Percentiles rank a stretch among this genome's conserved stretches.
These are phyloP conservation scores for Ogataea nitratoaversa DNA, from an alignment of 805 yeast genomes.

Conservation along the genomic window DNA sequence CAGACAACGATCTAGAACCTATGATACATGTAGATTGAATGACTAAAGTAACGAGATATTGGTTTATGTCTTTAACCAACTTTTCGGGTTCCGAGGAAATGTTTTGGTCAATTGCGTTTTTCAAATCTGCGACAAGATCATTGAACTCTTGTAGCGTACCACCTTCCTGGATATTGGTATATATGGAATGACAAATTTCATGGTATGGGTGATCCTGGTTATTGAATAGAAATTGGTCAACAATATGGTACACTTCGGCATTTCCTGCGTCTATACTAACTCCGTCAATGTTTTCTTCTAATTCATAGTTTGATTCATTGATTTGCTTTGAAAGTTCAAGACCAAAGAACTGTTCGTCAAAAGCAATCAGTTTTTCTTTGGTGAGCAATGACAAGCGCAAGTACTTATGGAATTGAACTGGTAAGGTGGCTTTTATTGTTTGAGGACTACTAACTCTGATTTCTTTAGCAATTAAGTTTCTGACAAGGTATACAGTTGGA, in stretches of 20 bases:
- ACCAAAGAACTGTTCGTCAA: constrained; percentile 35
- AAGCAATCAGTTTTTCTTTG: constrained; percentile 32
- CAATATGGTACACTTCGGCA: constrained; percentile 28
- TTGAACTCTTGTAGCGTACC: constrained; percentile 26
- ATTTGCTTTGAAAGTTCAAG: constrained; percentile 18
- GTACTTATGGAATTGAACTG: constrained; percentile 49
- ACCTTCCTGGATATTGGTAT: constrained; percentile 30
- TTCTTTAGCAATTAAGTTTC: constrained; percentile 79
- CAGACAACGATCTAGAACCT: constrained; percentile 85
- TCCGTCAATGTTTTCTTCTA: constrained; percentile 18
- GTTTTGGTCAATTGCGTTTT: background rate
- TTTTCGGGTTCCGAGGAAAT: constrained; percentile 2
- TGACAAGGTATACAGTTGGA: constrained; percentile 70
- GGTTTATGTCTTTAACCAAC: constrained; percentile 24
- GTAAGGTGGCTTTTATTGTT: constrained; percentile 68
- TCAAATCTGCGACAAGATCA: constrained; percentile 22
- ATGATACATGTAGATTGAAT: constrained; percentile 72
- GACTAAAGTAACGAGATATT: constrained; percentile 54
- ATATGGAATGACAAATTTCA: constrained; percentile 30
- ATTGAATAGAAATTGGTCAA: constrained; percentile 32
- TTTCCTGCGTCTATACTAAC: constrained; percentile 21
- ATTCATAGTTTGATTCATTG: constrained; percentile 13
- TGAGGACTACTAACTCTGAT: constrained; percentile 73
- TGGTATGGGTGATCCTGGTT: constrained; percentile 31
- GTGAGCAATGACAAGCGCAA: constrained; percentile 40